Percentiles rank a stretch among this genome's conserved stretches.
phyloP scores from a whole-genome alignment of 106 monocot genomes.

The Dendrobium chrysotoxum region DNA sequence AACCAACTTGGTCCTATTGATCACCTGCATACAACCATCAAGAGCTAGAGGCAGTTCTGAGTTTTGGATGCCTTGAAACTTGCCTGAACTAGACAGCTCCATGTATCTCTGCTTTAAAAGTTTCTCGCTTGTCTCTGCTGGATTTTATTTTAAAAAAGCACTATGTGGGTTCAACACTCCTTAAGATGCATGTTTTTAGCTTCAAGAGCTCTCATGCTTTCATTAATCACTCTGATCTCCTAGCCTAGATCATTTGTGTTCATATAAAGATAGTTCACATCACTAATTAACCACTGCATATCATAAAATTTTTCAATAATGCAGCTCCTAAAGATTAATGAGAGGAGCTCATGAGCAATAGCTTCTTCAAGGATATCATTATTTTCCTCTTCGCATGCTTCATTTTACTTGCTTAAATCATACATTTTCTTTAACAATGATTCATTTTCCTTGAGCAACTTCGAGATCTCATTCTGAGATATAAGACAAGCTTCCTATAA shows the following conservation, averaged over 20 bases:
- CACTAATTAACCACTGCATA: conserved; percentile 19
- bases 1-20: conserved; percentile 2
- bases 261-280: conserved; percentile 9
- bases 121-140: conserved; percentile 8
- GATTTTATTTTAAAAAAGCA: conserved; percentile 14
- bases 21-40: conserved; percentile 8
- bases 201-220: conserved; percentile 22
- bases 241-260: conserved; percentile 22
- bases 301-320: conserved; percentile 27
- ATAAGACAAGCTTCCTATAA: conserved; percentile 18
- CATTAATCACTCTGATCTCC: conserved; percentile 21
- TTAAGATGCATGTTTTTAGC: conserved; percentile 26
- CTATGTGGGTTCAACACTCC: conserved; percentile 3
- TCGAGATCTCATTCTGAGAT: conserved; percentile 26
- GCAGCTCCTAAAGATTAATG: conserved; percentile 26
- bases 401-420: conserved; percentile 20
- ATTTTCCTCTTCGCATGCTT: conserved; percentile 35
- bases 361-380: conserved; percentile 21
- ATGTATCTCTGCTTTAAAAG: conserved; percentile 16
- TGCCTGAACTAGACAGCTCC: not conserved
- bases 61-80: conserved; percentile 18
- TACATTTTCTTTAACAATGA: conserved; percentile 14
- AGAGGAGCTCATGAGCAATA: conserved; percentile 32
- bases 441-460: conserved; percentile 36
- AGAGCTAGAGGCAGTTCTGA: conserved; percentile 10